Evolutionary conservation across 2,329 filamentous ascomycete species (phyloP), one percentile per base, ranked within the genome.

Genomic region (Lecanicillium sp.): DNA sequence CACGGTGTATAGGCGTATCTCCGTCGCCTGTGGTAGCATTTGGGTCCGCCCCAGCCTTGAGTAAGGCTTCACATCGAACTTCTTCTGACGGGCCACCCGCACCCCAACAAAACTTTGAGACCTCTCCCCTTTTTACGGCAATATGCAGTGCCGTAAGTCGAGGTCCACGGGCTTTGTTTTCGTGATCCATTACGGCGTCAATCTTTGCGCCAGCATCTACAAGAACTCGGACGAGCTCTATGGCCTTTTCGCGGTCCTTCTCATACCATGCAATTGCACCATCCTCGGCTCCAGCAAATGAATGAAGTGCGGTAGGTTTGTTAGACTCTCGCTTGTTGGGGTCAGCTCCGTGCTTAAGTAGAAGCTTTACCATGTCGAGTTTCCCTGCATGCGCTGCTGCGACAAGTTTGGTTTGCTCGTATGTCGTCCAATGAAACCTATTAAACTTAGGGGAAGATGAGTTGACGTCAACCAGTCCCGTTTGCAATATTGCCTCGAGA

Each of bases 41-140:
- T 4, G 51, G 50, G 46, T 58, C 47, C 5, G 57, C 61, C 3
- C 59, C 58, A 19, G 55, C 49, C 11, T 53, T 37, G 3, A 63
- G 37, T 18, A 64, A 42, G 1, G 47, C 32, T 7, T 40, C 34
- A 1, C 60, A 40, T 4, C 51, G 40, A 2, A 43, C 41, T 3
- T 46, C 13, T 17, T 53, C 33, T 13, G 3, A 4, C 3, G 1
- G n/a, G n/a, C n/a, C n/a, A 10, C 0, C 38, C 25, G 3, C 44
- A 45, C 3, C 47, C 48, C 10, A 44, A 33, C 14, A 45, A 50
- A 2, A 61, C 39, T 4, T n/a, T n/a, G n/a, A n/a, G n/a, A n/a
- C n/a, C n/a, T n/a, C n/a, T n/a, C n/a, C 51, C 37, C 3, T 54
- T 56, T 25, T 20, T 12, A 37, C 27, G 25, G 35, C 35, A 3